These are phyloP conservation scores for Lumnitzera racemosa DNA, from an alignment of 345 rosid genomes.

Conservation along the genomic window DNA sequence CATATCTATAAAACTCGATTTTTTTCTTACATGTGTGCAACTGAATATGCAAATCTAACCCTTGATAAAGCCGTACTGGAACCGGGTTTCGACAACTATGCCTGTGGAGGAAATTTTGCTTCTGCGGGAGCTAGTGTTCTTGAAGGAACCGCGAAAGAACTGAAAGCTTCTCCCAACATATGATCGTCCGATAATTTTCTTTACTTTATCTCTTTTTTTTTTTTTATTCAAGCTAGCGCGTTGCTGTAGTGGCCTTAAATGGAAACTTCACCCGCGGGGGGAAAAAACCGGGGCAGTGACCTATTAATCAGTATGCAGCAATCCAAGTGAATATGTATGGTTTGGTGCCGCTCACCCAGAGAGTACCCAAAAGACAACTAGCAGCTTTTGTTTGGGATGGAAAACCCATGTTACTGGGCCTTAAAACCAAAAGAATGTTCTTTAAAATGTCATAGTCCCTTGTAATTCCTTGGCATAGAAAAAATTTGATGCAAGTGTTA, in stretches of 20 bases:
- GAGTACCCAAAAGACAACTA: constrained; percentile 4
- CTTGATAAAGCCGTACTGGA: constrained; percentile 9
- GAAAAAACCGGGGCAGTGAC: neutral
- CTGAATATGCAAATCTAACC: constrained; percentile 14
- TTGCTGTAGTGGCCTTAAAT: constrained; percentile 13
- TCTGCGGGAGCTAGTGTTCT: constrained; percentile 17
- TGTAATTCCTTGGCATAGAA: too few species aligned
- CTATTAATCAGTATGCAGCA: constrained; percentile 3
- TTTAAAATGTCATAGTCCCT: neutral
- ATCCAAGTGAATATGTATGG: constrained; percentile 9
- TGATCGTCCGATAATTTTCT: too few species aligned
- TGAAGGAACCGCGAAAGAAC: neutral
- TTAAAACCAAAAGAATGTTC: constrained; percentile 4
- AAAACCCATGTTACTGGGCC: neutral
- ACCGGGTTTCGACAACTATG: constrained; percentile 3
- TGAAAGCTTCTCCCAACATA: neutral
- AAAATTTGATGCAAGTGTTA: too few species aligned
- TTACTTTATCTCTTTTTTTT: too few species aligned
- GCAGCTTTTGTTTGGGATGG: constrained; percentile 9
- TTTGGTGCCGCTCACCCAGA: constrained; percentile 13
- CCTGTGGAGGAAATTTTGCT: constrained; percentile 20
- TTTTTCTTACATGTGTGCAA: constrained; percentile 4
- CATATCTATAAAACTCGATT: too few species aligned
- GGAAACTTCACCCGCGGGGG: constrained; percentile 6
- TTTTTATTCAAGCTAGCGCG: neutral